These are phyloP conservation scores for Diversispora epigaea DNA, from an alignment of 192 early-diverging fungal species.

Conservation along the genomic window DNA sequence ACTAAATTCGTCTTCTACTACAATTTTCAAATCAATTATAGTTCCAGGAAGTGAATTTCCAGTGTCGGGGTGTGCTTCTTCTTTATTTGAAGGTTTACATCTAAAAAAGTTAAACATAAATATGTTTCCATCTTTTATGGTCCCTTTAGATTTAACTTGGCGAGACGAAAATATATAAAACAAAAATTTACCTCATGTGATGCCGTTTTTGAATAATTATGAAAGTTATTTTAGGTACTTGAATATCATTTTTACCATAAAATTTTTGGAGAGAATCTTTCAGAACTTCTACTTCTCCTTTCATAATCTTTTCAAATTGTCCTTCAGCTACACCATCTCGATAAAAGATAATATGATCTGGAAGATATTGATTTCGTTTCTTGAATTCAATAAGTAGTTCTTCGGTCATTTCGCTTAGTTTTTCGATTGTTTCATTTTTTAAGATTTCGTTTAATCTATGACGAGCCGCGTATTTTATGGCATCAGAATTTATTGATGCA, in stretches of 20 bases:
- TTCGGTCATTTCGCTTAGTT: slow-evolving; percentile 60
- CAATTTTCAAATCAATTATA: too few species aligned
- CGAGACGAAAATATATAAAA: too few species aligned
- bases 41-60: too few species aligned
- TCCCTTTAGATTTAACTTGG: too few species aligned
- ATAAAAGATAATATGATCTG: slow-evolving; percentile 73
- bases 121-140: background rate
- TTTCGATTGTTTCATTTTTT: slow-evolving; percentile 57
- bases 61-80: too few species aligned
- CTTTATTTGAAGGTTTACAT: too few species aligned
- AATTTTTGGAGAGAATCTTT: background rate
- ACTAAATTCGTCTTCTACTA: too few species aligned
- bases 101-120: too few species aligned
- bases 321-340: slow-evolving; percentile 85
- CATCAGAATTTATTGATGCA: slow-evolving; percentile 56
- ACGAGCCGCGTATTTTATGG: slow-evolving; percentile 52
- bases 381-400: slow-evolving; percentile 53
- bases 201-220: background rate
- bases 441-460: slow-evolving; percentile 34
- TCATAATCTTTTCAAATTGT: slow-evolving; percentile 41
- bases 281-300: background rate
- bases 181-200: background rate
- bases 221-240: background rate
- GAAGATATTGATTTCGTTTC: slow-evolving; percentile 46
- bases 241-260: background rate